Evolutionary conservation across 1,284 basidiomycete species (phyloP).

Genomic region (Cutaneotrichosporon mucoides): DNA sequence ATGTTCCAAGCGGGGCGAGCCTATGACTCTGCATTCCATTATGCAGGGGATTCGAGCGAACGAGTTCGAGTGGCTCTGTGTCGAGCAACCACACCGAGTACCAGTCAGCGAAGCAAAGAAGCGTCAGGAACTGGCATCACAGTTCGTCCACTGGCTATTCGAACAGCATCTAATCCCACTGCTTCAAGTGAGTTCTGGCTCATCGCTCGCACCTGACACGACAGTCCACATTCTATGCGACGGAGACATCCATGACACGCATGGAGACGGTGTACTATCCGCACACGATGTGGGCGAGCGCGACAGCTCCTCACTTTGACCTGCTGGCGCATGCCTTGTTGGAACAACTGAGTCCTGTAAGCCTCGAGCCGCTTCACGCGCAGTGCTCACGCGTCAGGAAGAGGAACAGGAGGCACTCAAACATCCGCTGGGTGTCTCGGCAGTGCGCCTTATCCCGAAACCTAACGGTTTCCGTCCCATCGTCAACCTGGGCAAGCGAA

Average conservation of each 20-base stretch:
- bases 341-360: constrained; percentile 29
- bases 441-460: constrained; percentile 86
- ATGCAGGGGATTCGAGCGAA: constrained; percentile 71
- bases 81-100: constrained; percentile 32
- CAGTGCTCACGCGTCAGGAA: not conserved
- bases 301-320: constrained; percentile 75
- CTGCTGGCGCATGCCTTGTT: constrained; percentile 55
- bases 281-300: constrained; percentile 85
- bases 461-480: constrained; percentile 92
- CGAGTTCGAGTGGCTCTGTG: constrained; percentile 74
- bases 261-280: constrained; percentile 87
- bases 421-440: constrained; percentile 45
- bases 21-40: constrained; percentile 70
- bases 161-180: constrained; percentile 77
- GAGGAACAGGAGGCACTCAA: constrained; percentile 5
- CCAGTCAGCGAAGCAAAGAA: constrained; percentile 66
- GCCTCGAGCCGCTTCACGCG: too few species aligned
- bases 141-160: constrained; percentile 90
- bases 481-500: constrained; percentile 76
- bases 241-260: constrained; percentile 83
- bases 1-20: constrained; percentile 71
- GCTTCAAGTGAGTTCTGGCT: constrained; percentile 58
- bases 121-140: constrained; percentile 70
- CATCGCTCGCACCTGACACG: not conserved
- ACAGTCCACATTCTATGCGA: constrained; percentile 89